A percentile compares a stretch with the other conserved stretches of the same genome.
These are phyloP conservation scores for Ceratobasidium sp. DNA, from an alignment of 1,284 basidiomycete genomes.

Conservation along the genomic window DNA sequence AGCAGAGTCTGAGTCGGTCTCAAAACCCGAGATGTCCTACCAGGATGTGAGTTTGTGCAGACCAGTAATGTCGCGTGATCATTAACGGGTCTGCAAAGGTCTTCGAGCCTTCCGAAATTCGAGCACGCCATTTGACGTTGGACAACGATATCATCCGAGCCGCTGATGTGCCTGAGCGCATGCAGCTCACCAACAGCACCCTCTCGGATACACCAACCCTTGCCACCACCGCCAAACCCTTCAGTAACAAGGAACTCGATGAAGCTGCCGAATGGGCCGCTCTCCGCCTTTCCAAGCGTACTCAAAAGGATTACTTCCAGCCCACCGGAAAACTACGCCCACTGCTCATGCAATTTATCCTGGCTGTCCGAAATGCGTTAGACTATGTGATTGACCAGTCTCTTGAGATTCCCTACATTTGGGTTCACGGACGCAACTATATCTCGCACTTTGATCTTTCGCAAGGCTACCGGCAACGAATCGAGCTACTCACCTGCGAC, in stretches of 20 bases:
- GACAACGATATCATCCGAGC: conserved; percentile 94
- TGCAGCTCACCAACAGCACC: conserved; percentile 93
- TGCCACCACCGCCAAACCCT: conserved; percentile 71
- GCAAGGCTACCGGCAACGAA: no score
- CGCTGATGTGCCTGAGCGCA: conserved; percentile 94
- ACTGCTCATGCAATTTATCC: conserved; percentile 78
- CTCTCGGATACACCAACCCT: conserved; percentile 77
- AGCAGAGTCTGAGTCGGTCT: conserved; percentile 70
- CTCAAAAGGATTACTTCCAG: conserved; percentile 80
- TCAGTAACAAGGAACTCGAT: conserved; percentile 73
- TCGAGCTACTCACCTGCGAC: no score
- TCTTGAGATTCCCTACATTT: conserved; percentile 94
- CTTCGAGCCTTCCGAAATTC: conserved; percentile 98
- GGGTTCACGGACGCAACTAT: conserved; percentile 92
- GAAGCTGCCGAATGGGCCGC: conserved; percentile 92
- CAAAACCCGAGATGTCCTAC: conserved; percentile 83
- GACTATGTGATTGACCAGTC: conserved; percentile 88
- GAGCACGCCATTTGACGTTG: conserved; percentile 89
- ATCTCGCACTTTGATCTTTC: conserved; percentile 67
- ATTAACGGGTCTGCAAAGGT: conserved; percentile 68
- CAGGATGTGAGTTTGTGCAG: conserved; percentile 77
- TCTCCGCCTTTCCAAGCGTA: conserved; percentile 82
- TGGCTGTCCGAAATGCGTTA: conserved; percentile 84
- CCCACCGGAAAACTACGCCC: conserved; percentile 69
- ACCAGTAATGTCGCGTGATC: conserved; percentile 24